A percentile compares a stretch with the other conserved stretches of the same genome.
These are phyloP conservation scores for Glomus cerebriforme DNA, from an alignment of 192 early-diverging fungal genomes.

Conservation along the genomic window DNA sequence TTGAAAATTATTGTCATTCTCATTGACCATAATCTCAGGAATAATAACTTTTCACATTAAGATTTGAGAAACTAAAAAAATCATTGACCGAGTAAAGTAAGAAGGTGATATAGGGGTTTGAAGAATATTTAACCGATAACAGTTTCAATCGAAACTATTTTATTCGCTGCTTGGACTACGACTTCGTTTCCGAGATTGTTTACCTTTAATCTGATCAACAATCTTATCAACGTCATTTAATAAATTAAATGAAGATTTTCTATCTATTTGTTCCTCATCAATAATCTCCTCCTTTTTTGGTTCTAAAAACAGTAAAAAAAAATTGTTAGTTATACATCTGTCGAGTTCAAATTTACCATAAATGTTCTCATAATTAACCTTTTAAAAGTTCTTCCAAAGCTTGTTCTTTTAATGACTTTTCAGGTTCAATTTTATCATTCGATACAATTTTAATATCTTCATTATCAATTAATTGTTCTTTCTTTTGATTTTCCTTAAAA, in stretches of 20 bases:
- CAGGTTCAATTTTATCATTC: neutral
- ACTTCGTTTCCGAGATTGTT: too few species aligned
- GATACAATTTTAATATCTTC: neutral
- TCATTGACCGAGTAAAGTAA: too few species aligned
- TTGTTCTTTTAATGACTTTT: neutral
- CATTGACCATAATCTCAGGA: too few species aligned
- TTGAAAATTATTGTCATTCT: too few species aligned
- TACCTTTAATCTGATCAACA: too few species aligned
- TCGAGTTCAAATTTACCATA: neutral
- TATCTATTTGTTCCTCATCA: neutral
- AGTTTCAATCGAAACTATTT: too few species aligned
- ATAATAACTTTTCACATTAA: too few species aligned
- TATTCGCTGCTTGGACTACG: too few species aligned
- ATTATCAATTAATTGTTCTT: neutral
- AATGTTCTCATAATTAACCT: neutral
- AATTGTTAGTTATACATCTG: neutral
- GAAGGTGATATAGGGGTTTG: too few species aligned
- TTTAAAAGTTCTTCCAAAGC: neutral
- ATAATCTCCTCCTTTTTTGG: neutral
- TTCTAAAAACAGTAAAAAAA: neutral
- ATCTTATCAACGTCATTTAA: too few species aligned
- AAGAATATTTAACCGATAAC: too few species aligned
- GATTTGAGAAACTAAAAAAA: too few species aligned
- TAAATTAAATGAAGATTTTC: neutral
- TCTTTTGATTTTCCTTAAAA: neutral